Base-by-base conservation (phyloP, 345 rosid genomes). In the Litchi chinensis region DNA sequence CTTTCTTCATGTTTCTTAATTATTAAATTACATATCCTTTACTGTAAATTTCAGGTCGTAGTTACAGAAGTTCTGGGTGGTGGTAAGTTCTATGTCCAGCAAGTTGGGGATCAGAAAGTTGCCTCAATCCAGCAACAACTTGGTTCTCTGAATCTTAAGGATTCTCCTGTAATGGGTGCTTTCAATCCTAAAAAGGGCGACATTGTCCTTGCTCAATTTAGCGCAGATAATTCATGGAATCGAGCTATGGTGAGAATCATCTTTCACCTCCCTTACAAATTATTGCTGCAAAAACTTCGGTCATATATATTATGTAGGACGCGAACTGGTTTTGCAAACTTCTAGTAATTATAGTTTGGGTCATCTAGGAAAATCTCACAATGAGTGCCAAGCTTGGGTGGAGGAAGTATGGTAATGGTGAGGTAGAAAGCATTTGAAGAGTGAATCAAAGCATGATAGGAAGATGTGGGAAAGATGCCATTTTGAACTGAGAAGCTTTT, bases 201-300 rank as follows among this genome's bases (percentile, higher is more conserved):
- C 59, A 77, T 89, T 65, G 93, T 97, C 67, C 98, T 97, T 77
- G 97, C 99, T 77, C 99, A 97, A 84, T 93, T 91, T 81, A 94
- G 98, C 65, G 87, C 91, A 7, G 99, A 97, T 85, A 91, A 97
- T 77, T 93, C 99, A 68, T 97, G 99, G 99, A 97, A 97, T 80
- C 87, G 99, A 74, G 98, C 99, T 75, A 87, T 94, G 98, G 99
- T 97, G 85, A 85, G 89, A 59, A 28, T 28, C 18, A 68, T 22
- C 18, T 12, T 5, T 60, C 28, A 22, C 69, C 10, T 64, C 11
- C 46, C 11, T 48, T 44, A 60, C 65, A 5, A 10, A 32, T 56
- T 73, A 59, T 44, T 11, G 13, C 56, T 7, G 68, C 10, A 0
- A 65, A 64, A 46, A 50, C 37, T 43, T 64, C n/a, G 24, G 64